Percentiles rank a stretch among this genome's conserved stretches.
Evolutionary conservation across 768 basidiomycete genomes (phyloP).

Genomic region (Rhodotorula diobovata): DNA sequence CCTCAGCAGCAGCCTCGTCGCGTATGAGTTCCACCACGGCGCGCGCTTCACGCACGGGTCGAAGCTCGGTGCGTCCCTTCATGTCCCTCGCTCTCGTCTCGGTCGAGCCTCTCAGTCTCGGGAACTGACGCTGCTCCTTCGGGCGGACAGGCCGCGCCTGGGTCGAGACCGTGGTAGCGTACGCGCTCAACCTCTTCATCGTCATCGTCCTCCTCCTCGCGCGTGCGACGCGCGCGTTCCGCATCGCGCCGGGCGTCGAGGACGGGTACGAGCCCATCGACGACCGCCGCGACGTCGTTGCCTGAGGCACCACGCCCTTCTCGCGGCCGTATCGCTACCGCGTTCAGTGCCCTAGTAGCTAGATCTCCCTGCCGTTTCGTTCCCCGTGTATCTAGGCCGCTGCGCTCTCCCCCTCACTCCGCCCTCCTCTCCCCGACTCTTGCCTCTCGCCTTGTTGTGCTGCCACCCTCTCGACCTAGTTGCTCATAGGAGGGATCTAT

Average conservation of each 20-base stretch:
- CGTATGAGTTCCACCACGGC: constrained; percentile 10
- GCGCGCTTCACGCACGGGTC: background rate
- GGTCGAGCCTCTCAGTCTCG: no score
- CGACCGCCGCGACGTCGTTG: background rate
- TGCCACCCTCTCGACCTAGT: no score
- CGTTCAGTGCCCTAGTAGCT: no score
- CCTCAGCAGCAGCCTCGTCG: constrained; percentile 4
- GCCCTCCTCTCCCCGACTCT: no score
- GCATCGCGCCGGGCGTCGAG: constrained; percentile 22
- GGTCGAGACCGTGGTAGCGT: constrained; percentile 5
- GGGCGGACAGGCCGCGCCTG: constrained; percentile 2
- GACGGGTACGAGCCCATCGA: constrained; percentile 23
- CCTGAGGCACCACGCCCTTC: background rate
- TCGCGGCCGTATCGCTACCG: no score
- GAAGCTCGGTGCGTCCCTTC: constrained; percentile 10
- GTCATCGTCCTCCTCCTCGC: constrained; percentile 15
- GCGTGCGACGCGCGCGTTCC: constrained; percentile 3
- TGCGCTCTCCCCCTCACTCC: no score
- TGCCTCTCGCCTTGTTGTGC: no score
- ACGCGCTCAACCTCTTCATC: constrained; percentile 2
- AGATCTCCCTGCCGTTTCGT: no score
- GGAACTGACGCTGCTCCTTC: background rate
- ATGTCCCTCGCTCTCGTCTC: background rate
- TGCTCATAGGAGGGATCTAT: no score
- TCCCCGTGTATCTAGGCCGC: no score